Evolutionary conservation across 2,329 filamentous ascomycete species (phyloP).

Genomic region (Lecanicillium sp.): DNA sequence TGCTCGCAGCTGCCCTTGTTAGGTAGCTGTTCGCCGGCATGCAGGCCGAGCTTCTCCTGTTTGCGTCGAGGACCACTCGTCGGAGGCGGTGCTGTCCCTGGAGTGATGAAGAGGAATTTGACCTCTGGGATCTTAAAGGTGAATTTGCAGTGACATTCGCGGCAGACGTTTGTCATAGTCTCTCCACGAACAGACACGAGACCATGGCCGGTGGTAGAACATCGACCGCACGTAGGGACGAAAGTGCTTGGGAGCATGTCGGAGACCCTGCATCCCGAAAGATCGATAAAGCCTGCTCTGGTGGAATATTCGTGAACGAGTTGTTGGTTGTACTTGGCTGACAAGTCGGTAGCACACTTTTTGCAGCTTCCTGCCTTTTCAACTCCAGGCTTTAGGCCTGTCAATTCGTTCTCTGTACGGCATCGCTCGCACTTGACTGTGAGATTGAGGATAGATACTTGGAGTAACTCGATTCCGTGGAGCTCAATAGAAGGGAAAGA

Average conservation of each 20-base stretch:
- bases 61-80: conserved; percentile 33
- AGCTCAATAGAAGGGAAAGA: conserved; percentile 73
- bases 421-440: conserved; percentile 73
- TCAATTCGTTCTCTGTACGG: conserved; percentile 63
- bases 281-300: conserved; percentile 71
- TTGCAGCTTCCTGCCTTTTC: conserved; percentile 47
- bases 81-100: conserved; percentile 35
- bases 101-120: conserved; percentile 65
- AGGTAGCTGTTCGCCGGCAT: conserved; percentile 48
- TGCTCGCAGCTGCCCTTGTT: conserved; percentile 45
- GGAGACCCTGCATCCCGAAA: conserved; percentile 63
- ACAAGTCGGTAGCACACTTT: conserved; percentile 47
- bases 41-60: conserved; percentile 47
- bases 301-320: conserved; percentile 65
- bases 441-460: conserved; percentile 58
- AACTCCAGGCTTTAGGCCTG: conserved; percentile 49
- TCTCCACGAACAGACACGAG: conserved; percentile 68
- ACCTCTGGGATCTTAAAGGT: conserved; percentile 71
- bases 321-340: conserved; percentile 53
- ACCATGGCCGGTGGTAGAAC: conserved; percentile 61
- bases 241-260: conserved; percentile 77
- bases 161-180: conserved; percentile 64
- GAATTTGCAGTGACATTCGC: conserved; percentile 73
- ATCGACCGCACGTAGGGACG: conserved; percentile 67
- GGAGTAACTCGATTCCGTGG: conserved; percentile 67